Percentiles rank a stretch among this genome's conserved stretches.
Conservation (phyloP, 1,284 basidiomycete genomes). For the Ustilago tritici region DNA sequence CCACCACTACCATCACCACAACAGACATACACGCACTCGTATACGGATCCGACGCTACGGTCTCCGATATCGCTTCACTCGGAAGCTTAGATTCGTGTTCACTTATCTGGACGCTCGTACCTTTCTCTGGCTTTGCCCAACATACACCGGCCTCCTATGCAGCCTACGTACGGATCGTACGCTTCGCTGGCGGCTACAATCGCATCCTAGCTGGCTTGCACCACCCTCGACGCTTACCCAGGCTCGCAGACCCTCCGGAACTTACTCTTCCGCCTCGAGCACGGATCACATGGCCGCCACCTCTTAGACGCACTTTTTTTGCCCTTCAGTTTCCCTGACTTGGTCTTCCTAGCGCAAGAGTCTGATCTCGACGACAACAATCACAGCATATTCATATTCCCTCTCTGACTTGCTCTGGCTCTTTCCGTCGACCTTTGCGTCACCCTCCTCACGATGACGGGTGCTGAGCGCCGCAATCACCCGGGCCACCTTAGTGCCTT, state of each 20-base stretch:
- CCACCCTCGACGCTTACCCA: neutral
- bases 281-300: neutral
- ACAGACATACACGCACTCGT: neutral
- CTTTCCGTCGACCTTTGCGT: constrained; percentile 4
- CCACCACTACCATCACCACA: neutral
- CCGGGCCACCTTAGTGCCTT: constrained; percentile 31
- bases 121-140: neutral
- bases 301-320: neutral
- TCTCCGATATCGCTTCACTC: neutral
- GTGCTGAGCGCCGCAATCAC: constrained; percentile 45
- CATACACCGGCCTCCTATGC: neutral
- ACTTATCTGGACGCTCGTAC: neutral
- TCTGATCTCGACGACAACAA: neutral
- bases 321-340: neutral
- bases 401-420: neutral
- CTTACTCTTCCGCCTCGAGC: neutral
- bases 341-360: too few species aligned
- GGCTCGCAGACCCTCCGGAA: neutral
- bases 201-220: neutral
- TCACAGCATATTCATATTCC: too few species aligned
- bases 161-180: neutral
- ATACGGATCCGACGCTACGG: neutral
- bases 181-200: neutral
- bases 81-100: neutral
- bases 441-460: constrained; percentile 30